Evolutionary conservation across 352 stramenopile genomes (phyloP), one percentile per base, ranked within the genome.

Genomic region (Pythium volutum): DNA sequence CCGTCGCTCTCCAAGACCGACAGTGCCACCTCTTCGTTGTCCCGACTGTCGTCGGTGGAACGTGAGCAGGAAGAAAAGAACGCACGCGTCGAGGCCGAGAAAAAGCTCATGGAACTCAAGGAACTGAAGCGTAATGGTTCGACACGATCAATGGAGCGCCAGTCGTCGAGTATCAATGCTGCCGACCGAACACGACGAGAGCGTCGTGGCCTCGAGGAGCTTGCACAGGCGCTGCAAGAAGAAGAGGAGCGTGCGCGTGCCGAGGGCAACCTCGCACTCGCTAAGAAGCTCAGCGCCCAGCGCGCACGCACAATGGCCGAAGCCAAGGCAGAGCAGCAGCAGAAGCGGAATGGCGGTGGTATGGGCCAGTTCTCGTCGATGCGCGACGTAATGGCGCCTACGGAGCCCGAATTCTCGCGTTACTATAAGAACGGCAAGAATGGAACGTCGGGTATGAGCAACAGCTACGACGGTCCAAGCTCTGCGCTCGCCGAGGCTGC

Each of bases 21-120:
- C 7, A 67, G 57, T 36, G 38, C 46, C 2, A 46, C 65, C 7
- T 70, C 68, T 10, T 71, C 77, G 38, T 58, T 75, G 31, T 72
- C 59, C 22, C 65, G 67, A 27, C 52, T 86, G 43, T 65, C 79
- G 18, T 70, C 71, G 3, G 78, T 83, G 31, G 70, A 85, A 34
- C 75, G 82, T 29, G 81, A 89, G 42, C 55, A 75, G 34, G 84
- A 95, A 73, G 85, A 95, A 38, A 65, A 83, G 42, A 85, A 89
- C 51, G 85, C 85, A 16, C 85, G 85, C 14, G 29, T 85, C 23
- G 85, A 95, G 59, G 85, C 85, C 9, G 83, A 95, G 66, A 82
- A 77, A 33, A 95, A 93, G 60, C 52, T 95, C 42, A 73, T 88
- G 67, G 85, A 95, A 59, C 74, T 95, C 3, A 87, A 92, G 71